Evolutionary conservation across 2,329 filamentous ascomycete species (phyloP), one percentile per base, ranked within the genome.

Genomic region (Didymella pomorum): DNA sequence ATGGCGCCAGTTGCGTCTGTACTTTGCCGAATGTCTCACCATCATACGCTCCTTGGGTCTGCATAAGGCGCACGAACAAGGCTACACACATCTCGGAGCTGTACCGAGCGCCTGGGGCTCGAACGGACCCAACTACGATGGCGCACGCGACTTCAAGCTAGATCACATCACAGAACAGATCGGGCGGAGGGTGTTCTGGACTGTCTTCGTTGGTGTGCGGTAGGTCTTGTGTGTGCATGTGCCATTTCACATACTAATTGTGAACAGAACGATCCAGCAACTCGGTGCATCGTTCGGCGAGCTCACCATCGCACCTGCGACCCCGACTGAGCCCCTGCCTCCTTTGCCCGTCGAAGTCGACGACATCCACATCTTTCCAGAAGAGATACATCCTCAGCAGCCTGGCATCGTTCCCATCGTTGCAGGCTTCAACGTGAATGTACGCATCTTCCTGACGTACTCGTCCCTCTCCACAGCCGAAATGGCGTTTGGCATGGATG

Each of bases 281-380:
- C 79, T 95, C 18, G 92, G 91, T 31, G 86, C 86, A 16, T 86
- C 86, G 0, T 88, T 90, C 61, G 86, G 86, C 33, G 91, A 93
- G 67, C 80, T 93, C 35, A 84, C 90, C 33, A 87, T 96, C 49
- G 87, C 90, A 9, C 92, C 92, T 3, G 87, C 89, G 1, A 96
- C 91, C 0, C 86, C 87, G 0, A 87, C 84, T 25, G 86, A 92
- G 42, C 89, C 87, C 4, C 92, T 95, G 65, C 93, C 93, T 3
- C 89, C 91, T 8, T 82, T 93, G 12, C 93, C 93, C 0, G 80
- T 89, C 20, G 92, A 96, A 69, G 87, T 96, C 1, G 93, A 97
- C 66, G 93, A 97, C 75, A 87, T 89, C 56, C 93, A 87, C 70
- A 90, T 97, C 57, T 88, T 88, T 57, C 81, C 88, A 1, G 85